phyloP scores from a whole-genome alignment of 2,329 filamentous ascomycete genomes.

The Elsinoe perseae region DNA sequence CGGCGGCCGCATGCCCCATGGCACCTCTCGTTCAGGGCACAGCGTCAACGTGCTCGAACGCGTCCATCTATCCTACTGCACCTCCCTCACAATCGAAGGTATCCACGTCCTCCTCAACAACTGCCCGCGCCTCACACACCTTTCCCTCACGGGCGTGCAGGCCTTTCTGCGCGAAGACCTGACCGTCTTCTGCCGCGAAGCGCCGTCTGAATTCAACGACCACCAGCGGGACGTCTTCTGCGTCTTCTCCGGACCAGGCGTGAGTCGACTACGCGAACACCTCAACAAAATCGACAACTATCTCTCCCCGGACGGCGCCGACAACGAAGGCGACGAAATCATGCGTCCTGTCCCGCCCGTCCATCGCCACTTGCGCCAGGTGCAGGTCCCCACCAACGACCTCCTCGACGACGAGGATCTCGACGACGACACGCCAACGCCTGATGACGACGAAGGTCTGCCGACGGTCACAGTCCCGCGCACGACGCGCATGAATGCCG shows the following conservation, averaged over 20 bases:
- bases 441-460: constrained; percentile 10
- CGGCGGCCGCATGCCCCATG: constrained; percentile 23
- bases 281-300: constrained; percentile 48
- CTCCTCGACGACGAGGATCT: constrained; percentile 23
- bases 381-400: constrained; percentile 8
- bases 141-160: constrained; percentile 88
- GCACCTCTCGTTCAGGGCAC: constrained; percentile 25
- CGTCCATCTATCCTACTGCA: constrained; percentile 93
- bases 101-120: constrained; percentile 83
- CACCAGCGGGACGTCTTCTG: constrained; percentile 95
- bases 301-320: constrained; percentile 21
- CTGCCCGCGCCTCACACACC: constrained; percentile 84
- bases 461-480: background rate
- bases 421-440: constrained; percentile 23
- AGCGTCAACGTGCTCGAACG: constrained; percentile 69
- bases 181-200: constrained; percentile 74
- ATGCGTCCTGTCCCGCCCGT: constrained; percentile 14
- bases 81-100: constrained; percentile 75
- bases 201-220: constrained; percentile 87
- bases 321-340: constrained; percentile 17
- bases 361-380: constrained; percentile 5
- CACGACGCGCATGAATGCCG: constrained; percentile 1
- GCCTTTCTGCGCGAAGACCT: constrained; percentile 83
- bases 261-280: constrained; percentile 67
- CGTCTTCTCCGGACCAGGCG: constrained; percentile 86